Percentiles rank a stretch among this genome's conserved stretches.
These are phyloP conservation scores for Fusarium anthophilum DNA, from an alignment of 2,329 filamentous ascomycete species.

Conservation along the genomic window DNA sequence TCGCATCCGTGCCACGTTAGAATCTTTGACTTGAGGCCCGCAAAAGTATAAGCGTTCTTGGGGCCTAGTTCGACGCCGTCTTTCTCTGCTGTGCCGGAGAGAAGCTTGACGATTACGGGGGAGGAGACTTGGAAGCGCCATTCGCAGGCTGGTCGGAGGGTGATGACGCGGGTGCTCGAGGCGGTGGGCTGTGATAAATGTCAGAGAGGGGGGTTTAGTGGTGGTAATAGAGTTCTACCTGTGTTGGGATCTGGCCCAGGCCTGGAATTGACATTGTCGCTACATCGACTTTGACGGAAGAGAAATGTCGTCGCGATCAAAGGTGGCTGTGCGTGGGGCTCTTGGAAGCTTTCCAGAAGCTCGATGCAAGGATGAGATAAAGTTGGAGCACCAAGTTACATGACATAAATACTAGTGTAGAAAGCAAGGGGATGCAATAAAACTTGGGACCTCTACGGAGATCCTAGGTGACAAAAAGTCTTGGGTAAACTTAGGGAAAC, in stretches of 20 bases:
- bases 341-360: slow-evolving; percentile 44
- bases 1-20: slow-evolving; percentile 93
- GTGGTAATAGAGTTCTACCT: slow-evolving; percentile 53
- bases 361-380: slow-evolving; percentile 18
- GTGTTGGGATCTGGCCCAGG: slow-evolving; percentile 72
- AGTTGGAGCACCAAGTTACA: neutral
- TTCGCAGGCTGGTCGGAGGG: slow-evolving; percentile 73
- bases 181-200: slow-evolving; percentile 47
- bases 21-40: slow-evolving; percentile 84
- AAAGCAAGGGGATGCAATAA: no score
- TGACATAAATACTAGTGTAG: slow-evolving; percentile 10
- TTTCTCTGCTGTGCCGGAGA: slow-evolving; percentile 87
- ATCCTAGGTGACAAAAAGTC: no score
- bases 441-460: no score
- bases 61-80: slow-evolving; percentile 93
- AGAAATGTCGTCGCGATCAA: slow-evolving; percentile 16
- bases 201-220: neutral
- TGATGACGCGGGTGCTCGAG: slow-evolving; percentile 56
- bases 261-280: slow-evolving; percentile 76
- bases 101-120: slow-evolving; percentile 65
- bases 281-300: slow-evolving; percentile 45
- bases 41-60: slow-evolving; percentile 82
- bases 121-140: slow-evolving; percentile 80
- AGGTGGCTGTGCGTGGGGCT: slow-evolving; percentile 37
- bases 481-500: no score